These are phyloP conservation scores for Penicillium coffeae DNA, from an alignment of 495 filamentous ascomycete genomes.

Conservation along the genomic window DNA sequence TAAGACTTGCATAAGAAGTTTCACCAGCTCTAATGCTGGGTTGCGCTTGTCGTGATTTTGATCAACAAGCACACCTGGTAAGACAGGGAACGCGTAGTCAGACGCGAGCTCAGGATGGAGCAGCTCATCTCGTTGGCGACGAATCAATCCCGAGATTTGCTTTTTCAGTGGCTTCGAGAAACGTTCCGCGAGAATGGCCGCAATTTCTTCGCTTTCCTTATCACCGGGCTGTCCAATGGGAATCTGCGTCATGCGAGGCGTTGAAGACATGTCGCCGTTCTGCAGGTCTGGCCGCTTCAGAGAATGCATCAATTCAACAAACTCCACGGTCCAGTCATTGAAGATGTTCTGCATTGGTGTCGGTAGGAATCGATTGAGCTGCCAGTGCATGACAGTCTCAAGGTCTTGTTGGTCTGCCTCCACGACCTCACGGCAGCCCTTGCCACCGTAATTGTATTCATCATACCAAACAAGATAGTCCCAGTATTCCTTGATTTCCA, in stretches of 20 bases:
- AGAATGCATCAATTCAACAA: constrained; percentile 89
- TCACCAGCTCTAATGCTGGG: constrained; percentile 84
- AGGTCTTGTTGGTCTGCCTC: constrained; percentile 83
- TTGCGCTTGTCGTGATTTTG: constrained; percentile 60
- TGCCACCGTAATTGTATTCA: constrained; percentile 96
- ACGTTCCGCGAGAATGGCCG: constrained; percentile 60
- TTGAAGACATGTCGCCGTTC: constrained; percentile 44
- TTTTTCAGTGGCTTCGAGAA: constrained; percentile 91
- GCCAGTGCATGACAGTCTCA: constrained; percentile 97
- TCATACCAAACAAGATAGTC: constrained; percentile 99
- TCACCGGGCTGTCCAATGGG: constrained; percentile 46
- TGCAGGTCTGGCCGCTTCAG: constrained; percentile 62
- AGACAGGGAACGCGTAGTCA: constrained; percentile 83
- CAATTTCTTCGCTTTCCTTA: constrained; percentile 55
- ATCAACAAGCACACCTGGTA: constrained; percentile 69
- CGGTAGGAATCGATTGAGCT: constrained; percentile 85
- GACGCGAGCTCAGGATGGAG: constrained; percentile 81
- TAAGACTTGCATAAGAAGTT: constrained; percentile 84
- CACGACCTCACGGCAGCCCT: constrained; percentile 77
- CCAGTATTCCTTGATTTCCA: constrained; percentile 99
- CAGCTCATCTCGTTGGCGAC: constrained; percentile 80
- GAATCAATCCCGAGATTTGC: constrained; percentile 72
- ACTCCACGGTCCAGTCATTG: constrained; percentile 89
- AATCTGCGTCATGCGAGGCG: constrained; percentile 76
- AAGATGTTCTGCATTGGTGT: constrained; percentile 76